Conservation (phyloP, 305 asterid species). For the Fraxinus albicans region DNA sequence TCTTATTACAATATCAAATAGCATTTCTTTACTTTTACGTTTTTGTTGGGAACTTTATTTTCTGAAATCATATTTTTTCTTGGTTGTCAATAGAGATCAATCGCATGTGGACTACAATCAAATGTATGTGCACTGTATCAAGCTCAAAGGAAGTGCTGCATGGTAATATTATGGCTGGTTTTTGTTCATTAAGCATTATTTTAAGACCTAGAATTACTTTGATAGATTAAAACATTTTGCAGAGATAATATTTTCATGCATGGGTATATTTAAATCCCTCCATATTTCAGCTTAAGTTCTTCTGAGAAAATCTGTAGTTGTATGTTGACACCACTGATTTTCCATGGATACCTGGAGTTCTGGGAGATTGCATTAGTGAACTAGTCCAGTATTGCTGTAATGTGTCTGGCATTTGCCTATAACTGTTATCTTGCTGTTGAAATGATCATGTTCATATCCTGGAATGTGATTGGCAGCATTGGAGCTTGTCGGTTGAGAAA, state of each 20-base stretch:
- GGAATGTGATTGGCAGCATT: constrained; percentile 36
- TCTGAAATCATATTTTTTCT: not conserved
- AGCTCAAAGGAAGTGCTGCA: constrained; percentile 62
- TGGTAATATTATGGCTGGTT: constrained; percentile 31
- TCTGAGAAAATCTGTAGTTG: not conserved
- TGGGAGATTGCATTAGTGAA: not conserved
- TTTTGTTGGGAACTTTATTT: not conserved
- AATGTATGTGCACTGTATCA: constrained; percentile 34
- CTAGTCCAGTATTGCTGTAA: not conserved
- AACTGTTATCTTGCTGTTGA: not conserved
- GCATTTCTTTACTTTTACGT: not conserved
- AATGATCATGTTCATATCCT: constrained; percentile 8
- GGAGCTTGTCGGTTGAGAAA: constrained; percentile 43
- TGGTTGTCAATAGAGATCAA: constrained; percentile 32
- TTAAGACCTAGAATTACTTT: not conserved
- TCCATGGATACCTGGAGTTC: not conserved
- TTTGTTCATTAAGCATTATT: not conserved
- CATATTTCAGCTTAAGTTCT: not conserved
- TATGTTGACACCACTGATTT: not conserved
- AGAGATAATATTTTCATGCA: not conserved
- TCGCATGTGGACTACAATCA: constrained; percentile 35
- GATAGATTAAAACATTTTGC: not conserved
- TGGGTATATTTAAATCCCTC: not conserved
- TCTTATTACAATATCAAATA: not conserved
- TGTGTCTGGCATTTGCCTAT: not conserved